Evolutionary conservation across 495 filamentous ascomycete genomes (phyloP).

Genomic region (Astrocystis sublimbata): DNA sequence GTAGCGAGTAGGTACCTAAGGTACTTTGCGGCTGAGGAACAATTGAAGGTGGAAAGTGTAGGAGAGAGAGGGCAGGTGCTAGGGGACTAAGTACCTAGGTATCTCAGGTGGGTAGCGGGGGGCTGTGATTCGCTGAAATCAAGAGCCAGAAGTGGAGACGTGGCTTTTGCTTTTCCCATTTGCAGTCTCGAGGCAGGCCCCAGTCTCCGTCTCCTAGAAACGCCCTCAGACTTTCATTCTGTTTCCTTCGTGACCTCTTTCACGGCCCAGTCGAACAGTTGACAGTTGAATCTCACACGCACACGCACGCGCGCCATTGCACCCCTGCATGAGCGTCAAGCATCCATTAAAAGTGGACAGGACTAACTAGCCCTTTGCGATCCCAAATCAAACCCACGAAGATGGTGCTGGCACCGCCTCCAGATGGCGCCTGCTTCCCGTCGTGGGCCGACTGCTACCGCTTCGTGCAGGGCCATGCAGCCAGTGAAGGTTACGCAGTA

Average conservation of each 20-base stretch:
- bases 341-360: not conserved
- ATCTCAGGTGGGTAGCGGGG: not conserved
- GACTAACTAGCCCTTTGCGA: no score
- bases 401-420: constrained; percentile 32
- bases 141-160: not conserved
- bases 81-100: not conserved
- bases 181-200: not conserved
- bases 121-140: not conserved
- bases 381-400: not conserved
- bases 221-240: constrained; percentile 18
- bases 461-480: constrained; percentile 30
- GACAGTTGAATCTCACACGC: not conserved
- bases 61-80: no score
- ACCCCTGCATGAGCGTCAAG: not conserved
- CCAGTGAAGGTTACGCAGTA: constrained; percentile 31
- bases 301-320: constrained; percentile 5
- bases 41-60: no score
- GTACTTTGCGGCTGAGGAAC: no score
- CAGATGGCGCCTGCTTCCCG: constrained; percentile 26
- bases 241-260: not conserved
- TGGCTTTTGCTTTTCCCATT: not conserved
- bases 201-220: constrained; percentile 9
- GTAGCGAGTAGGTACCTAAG: no score
- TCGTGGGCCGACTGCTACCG: constrained; percentile 28
- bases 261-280: not conserved